Evolutionary conservation across 306 rosid genomes (phyloP).

Genomic region (Boehmeria nivea): DNA sequence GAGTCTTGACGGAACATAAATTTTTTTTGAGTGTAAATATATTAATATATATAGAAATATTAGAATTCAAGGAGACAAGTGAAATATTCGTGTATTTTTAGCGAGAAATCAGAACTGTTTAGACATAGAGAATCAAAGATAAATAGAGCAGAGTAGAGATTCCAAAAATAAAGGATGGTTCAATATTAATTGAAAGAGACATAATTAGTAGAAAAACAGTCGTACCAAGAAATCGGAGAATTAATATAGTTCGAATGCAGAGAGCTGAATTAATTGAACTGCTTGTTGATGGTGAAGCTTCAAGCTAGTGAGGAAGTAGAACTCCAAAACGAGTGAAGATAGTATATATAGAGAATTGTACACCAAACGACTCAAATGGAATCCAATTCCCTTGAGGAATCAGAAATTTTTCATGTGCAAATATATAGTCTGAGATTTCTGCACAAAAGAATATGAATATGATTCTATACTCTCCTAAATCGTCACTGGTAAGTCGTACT

Average conservation of each 20-base stretch:
- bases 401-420: conserved; percentile 10
- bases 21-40: too few species aligned
- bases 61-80: too few species aligned
- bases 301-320: not conserved
- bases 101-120: too few species aligned
- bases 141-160: too few species aligned
- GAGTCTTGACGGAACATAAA: too few species aligned
- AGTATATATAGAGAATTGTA: not conserved
- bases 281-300: not conserved
- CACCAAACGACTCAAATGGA: conserved; percentile 29
- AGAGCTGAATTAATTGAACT: not conserved
- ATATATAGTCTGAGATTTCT: not conserved
- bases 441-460: conserved; percentile 7
- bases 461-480: not conserved
- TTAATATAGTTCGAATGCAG: not conserved
- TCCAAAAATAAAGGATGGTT: too few species aligned
- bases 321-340: too few species aligned
- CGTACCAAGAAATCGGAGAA: conserved; percentile 1
- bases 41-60: too few species aligned
- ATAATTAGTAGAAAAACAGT: not conserved
- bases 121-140: too few species aligned
- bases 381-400: conserved; percentile 47
- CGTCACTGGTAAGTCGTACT: not conserved
- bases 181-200: too few species aligned
- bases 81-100: too few species aligned